A percentile compares a stretch with the other conserved stretches of the same genome.
phyloP scores from a whole-genome alignment of 306 rosid genomes.

The Dalbergia cultrata region DNA sequence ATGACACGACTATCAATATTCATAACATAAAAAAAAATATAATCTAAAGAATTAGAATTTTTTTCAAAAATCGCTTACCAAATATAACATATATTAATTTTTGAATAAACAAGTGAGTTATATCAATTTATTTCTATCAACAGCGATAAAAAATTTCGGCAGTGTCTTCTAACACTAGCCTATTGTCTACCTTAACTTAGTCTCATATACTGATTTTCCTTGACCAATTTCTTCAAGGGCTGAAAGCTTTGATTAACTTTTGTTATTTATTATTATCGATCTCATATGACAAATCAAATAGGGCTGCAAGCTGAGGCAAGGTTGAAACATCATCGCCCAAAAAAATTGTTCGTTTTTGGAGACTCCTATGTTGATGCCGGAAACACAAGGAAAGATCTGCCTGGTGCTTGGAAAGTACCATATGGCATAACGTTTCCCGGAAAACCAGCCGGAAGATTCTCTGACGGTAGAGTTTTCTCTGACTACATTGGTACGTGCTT shows the following conservation, averaged over 20 bases:
- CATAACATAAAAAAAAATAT: not conserved
- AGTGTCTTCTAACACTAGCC: too few species aligned
- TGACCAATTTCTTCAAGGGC: not conserved
- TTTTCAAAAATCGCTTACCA: too few species aligned
- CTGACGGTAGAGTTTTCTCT: slow-evolving; percentile 42
- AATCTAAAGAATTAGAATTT: too few species aligned
- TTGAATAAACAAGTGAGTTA: too few species aligned
- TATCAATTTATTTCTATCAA: too few species aligned
- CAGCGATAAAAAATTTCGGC: too few species aligned
- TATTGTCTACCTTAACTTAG: not conserved
- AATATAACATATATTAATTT: too few species aligned
- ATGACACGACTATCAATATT: not conserved
- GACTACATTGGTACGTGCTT: slow-evolving; percentile 40
- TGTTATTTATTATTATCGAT: not conserved
- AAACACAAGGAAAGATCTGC: not conserved
- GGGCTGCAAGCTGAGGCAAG: slow-evolving; percentile 41
- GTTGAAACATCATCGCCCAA: not conserved
- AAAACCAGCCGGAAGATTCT: slow-evolving; percentile 45
- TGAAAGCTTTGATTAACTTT: not conserved
- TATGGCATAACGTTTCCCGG: slow-evolving; percentile 43
- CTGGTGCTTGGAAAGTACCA: slow-evolving; percentile 43
- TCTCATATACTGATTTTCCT: not conserved
- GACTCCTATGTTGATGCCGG: slow-evolving; percentile 48
- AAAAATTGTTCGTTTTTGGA: slow-evolving; percentile 44
- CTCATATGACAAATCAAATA: not conserved